Evolutionary conservation across 441 rosid genomes (phyloP).

Genomic region (Gossypium aridum): DNA sequence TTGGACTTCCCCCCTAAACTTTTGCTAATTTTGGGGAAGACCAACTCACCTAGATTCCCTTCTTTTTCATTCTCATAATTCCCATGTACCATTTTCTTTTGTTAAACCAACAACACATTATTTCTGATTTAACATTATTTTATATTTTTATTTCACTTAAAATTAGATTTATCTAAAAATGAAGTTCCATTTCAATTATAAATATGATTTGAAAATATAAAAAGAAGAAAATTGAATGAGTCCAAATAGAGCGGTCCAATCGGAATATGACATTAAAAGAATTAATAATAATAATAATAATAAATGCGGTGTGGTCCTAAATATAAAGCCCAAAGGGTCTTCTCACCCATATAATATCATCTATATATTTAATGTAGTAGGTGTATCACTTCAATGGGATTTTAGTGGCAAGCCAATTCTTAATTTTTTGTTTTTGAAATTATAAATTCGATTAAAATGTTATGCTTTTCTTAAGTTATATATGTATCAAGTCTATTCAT

Average conservation of each 20-base stretch:
- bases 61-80: neutral
- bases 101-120: neutral
- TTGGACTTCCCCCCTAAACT: slow-evolving; percentile 11
- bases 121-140: too few relatives aligned
- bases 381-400: neutral
- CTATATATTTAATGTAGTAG: neutral
- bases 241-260: neutral
- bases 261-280: neutral
- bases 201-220: too few relatives aligned
- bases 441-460: neutral
- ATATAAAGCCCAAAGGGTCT: neutral
- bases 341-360: neutral
- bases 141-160: too few relatives aligned
- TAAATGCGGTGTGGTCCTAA: neutral
- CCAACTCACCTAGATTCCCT: neutral
- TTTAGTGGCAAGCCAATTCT: neutral
- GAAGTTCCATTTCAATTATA: too few relatives aligned
- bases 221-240: neutral
- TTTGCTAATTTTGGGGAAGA: slow-evolving; percentile 6
- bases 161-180: too few relatives aligned
- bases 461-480: too few relatives aligned
- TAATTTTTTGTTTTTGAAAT: neutral
- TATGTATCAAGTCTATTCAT: too few relatives aligned
- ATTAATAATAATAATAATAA: neutral
- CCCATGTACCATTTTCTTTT: neutral